These are phyloP conservation scores for Triticum monococcum DNA, from an alignment of 176 grass and related monocot species.

Conservation along the genomic window DNA sequence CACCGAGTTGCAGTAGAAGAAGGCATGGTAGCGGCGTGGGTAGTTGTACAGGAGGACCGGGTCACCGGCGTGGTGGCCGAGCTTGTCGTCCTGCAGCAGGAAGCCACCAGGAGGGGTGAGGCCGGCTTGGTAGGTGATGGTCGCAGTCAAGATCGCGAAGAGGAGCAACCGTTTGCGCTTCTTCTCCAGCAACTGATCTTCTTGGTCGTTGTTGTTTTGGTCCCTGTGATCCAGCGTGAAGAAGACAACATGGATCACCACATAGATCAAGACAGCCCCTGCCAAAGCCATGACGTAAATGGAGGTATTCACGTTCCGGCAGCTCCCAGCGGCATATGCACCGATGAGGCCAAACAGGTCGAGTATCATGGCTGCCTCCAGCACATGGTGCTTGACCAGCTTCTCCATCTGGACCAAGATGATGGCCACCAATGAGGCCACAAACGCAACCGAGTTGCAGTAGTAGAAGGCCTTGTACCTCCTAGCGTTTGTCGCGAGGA, in stretches of 20 bases:
- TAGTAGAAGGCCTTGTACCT: constrained; percentile 41
- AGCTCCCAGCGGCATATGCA: constrained; percentile 24
- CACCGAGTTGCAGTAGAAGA: constrained; percentile 46
- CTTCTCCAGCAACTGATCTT: constrained; percentile 4
- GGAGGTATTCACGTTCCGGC: not conserved
- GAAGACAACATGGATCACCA: constrained; percentile 5
- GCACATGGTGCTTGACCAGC: not conserved
- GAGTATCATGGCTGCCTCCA: constrained; percentile 24
- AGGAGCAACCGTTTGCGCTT: constrained; percentile 30
- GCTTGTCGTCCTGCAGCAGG: not conserved
- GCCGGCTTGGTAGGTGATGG: constrained; percentile 45
- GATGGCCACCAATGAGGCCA: constrained; percentile 37
- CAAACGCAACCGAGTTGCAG: constrained; percentile 47
- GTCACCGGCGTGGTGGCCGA: not conserved
- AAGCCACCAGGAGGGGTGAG: constrained; percentile 39
- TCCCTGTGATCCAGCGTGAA: not conserved
- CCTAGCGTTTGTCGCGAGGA: not conserved
- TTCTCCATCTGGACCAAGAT: constrained; percentile 22
- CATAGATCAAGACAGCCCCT: not conserved
- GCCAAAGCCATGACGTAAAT: constrained; percentile 19
- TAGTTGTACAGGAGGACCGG: constrained; percentile 18
- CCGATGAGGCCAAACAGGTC: constrained; percentile 43
- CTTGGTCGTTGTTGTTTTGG: too few relatives aligned
- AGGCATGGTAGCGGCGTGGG: constrained; percentile 18
- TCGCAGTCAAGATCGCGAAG: constrained; percentile 22